Evolutionary conservation across 805 yeast genomes (phyloP), one percentile per base, ranked within the genome.

Genomic region (Starmerella bombicola): DNA sequence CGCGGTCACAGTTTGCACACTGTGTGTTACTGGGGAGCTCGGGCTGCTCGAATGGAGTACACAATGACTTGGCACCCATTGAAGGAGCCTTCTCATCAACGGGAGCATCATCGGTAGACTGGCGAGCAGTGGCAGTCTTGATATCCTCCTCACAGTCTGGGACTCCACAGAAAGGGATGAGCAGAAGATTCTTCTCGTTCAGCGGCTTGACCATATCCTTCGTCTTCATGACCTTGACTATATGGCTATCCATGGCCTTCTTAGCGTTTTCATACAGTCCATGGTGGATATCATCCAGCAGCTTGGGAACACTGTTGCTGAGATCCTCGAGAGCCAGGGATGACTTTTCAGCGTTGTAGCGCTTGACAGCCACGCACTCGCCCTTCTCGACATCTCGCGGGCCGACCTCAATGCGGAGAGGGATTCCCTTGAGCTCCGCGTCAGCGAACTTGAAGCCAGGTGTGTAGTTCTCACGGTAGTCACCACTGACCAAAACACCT

Each of bases 381-480:
- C 73, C 67, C 59, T 77, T 73, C 57, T 80, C 79, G 56, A 84
- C 68, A 64, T 91, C 99, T 68, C 81, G 83, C 55, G 99, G 99
- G 54, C 99, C 99, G 56, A 82, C 73, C 69, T 91, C 99, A 36
- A 91, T 59, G 64, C 98, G 80, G 50, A 91, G 67, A 50, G 97
- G 97, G 40, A 78, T 70, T 72, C 99, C 99, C 70, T 80, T 84
- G 61, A 91, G 75, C 68, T 91, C 99, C 72, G 93, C 80, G 61
- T 91, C 94, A 43, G 96, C 79, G 65, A 88, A 91, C 67, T 91
- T 91, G 97, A 96, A 91, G 50, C 98, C 98, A 50, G 97, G 94
- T 40, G 95, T 79, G 68, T 91, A 88, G 68, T 78, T 83, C 53
- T 79, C 93, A 64, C 96, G 78, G 71, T 76, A 80, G 64, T 91